Evolutionary conservation across 805 yeast genomes (phyloP).

Genomic region (Myxozyma geophila): DNA sequence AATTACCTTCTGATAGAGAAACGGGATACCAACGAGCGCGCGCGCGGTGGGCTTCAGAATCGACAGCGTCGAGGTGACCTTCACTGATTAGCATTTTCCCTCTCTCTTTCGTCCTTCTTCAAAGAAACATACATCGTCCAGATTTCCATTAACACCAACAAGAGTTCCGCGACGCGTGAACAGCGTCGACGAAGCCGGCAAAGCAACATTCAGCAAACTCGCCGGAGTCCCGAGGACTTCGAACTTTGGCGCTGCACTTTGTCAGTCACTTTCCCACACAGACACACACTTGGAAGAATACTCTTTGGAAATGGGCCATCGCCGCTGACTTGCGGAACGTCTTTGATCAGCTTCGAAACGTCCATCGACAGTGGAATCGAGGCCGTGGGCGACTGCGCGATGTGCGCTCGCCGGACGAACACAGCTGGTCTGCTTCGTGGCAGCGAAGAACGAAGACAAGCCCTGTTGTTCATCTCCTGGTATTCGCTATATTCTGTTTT

Average conservation of each 20-base stretch:
- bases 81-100: background rate
- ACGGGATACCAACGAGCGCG: conserved; percentile 42
- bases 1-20: conserved; percentile 44
- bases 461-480: too few relatives aligned
- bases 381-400: conserved; percentile 53
- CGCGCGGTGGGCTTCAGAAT: conserved; percentile 37
- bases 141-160: conserved; percentile 53
- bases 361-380: conserved; percentile 39
- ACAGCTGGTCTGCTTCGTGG: too few relatives aligned
- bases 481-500: too few relatives aligned
- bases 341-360: conserved; percentile 35
- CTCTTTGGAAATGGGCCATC: conserved; percentile 40
- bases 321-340: conserved; percentile 38
- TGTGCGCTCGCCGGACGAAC: conserved; percentile 28
- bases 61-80: conserved; percentile 41
- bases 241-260: conserved; percentile 47
- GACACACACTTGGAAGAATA: background rate
- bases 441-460: too few relatives aligned
- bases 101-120: too few relatives aligned
- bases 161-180: conserved; percentile 51
- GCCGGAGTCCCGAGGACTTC: conserved; percentile 51
- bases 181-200: conserved; percentile 52
- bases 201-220: conserved; percentile 49
- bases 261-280: background rate
- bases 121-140: conserved; percentile 37